Conservation (phyloP, 108 stramenopile genomes). For the Skeletonema grethae region DNA sequence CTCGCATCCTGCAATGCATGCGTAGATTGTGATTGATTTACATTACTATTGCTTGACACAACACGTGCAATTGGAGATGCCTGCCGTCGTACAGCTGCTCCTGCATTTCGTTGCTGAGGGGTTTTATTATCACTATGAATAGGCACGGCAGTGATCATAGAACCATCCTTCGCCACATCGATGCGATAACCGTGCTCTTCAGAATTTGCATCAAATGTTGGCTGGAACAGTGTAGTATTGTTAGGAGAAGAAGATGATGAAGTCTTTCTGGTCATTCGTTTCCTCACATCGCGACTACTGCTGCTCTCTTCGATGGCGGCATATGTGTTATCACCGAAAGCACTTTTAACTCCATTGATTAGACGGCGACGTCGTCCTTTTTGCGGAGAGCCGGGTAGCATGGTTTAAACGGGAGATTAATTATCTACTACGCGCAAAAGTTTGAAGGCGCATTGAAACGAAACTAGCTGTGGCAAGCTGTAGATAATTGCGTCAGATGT, state of each 20-base stretch:
- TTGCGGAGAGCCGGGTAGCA: conserved; percentile 23
- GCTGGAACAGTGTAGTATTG: neutral
- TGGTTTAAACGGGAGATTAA: neutral
- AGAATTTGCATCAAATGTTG: neutral
- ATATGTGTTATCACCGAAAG: neutral
- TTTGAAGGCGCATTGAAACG: too few relatives aligned
- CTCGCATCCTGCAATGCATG: conserved; percentile 32
- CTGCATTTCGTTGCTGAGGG: neutral
- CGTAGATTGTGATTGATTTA: conserved; percentile 1
- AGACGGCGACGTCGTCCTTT: conserved; percentile 27
- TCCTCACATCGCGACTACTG: neutral
- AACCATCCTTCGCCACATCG: conserved; percentile 32
- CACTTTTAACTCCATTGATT: conserved; percentile 21
- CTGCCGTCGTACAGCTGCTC: neutral
- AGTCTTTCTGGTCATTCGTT: neutral
- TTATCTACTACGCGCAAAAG: too few relatives aligned
- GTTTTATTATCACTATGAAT: conserved; percentile 5
- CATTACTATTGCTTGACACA: neutral
- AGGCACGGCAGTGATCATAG: conserved; percentile 43
- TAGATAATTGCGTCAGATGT: too few relatives aligned
- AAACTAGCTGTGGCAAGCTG: too few relatives aligned
- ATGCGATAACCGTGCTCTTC: conserved; percentile 26
- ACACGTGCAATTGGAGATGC: conserved; percentile 26
- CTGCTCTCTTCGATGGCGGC: conserved; percentile 14
- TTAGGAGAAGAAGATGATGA: neutral